Conservation (phyloP, 331 rosid species). For the Ulmus americana region DNA sequence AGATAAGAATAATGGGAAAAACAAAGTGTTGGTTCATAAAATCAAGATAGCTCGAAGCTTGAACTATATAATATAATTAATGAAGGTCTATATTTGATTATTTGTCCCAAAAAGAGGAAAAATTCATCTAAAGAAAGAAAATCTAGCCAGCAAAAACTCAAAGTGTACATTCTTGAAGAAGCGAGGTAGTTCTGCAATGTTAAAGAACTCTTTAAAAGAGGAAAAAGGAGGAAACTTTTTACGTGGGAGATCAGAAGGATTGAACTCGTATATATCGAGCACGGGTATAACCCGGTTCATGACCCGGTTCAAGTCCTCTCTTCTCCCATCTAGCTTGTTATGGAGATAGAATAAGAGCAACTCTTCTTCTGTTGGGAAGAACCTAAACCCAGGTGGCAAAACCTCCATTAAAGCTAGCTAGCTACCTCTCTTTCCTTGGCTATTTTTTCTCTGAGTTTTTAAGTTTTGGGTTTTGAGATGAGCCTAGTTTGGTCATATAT, state of each 20-base stretch:
- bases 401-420: conserved; percentile 26
- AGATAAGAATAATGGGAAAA: too few relatives aligned
- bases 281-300: conserved; percentile 52
- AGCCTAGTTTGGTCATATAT: background rate
- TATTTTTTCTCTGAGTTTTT: too few relatives aligned
- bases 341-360: conserved; percentile 52
- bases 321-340: conserved; percentile 52
- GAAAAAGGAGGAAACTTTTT: background rate
- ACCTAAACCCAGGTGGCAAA: conserved; percentile 70
- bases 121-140: background rate
- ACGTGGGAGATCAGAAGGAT: conserved; percentile 81
- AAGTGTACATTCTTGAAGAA: too few relatives aligned
- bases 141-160: background rate
- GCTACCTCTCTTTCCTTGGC: too few relatives aligned
- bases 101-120: background rate
- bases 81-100: background rate
- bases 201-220: background rate
- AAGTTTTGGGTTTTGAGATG: too few relatives aligned
- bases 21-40: too few relatives aligned
- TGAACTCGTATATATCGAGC: conserved; percentile 52
- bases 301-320: conserved; percentile 29
- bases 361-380: conserved; percentile 88
- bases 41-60: background rate
- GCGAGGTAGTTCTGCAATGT: background rate
- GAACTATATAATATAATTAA: background rate